Conservation (phyloP, 139 green algal genomes). For the Raphidocelis subcapitata region DNA sequence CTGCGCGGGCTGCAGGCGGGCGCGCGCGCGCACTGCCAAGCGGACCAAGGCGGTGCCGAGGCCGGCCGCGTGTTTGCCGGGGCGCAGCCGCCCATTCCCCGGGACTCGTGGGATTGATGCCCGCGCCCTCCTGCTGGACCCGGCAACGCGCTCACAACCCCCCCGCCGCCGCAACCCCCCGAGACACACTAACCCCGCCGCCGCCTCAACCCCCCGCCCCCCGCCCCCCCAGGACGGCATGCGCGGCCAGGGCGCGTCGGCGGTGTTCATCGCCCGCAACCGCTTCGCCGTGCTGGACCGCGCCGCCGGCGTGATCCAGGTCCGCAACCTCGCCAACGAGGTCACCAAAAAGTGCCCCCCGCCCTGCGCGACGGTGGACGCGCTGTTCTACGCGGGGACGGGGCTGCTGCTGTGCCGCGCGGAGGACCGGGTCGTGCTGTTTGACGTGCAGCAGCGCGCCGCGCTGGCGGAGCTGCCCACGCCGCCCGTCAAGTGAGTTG, state of each 20-base stretch:
- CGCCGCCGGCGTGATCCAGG: conserved; percentile 75
- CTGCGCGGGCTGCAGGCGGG: too few relatives aligned
- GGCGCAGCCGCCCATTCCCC: too few relatives aligned
- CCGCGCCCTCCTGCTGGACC: too few relatives aligned
- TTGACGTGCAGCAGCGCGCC: conserved; percentile 96
- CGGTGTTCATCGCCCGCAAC: conserved; percentile 98
- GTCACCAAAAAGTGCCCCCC: conserved; percentile 95
- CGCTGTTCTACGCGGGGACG: conserved; percentile 97
- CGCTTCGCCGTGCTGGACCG: conserved; percentile 97
- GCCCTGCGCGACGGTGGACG: conserved; percentile 79
- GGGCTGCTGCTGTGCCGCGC: conserved; percentile 90
- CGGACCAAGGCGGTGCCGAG: too few relatives aligned
- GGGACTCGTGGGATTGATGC: too few relatives aligned
- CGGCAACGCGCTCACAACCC: too few relatives aligned
- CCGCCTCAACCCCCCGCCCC: too few relatives aligned
- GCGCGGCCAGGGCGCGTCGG: conserved; percentile 73
- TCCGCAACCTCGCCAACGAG: conserved; percentile 98
- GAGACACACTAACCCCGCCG: too few relatives aligned
- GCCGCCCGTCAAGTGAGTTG: too few relatives aligned
- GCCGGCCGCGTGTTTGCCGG: too few relatives aligned
- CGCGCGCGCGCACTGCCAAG: too few relatives aligned
- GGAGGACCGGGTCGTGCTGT: conserved; percentile 97
- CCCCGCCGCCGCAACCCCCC: too few relatives aligned
- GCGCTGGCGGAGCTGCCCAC: conserved; percentile 85
- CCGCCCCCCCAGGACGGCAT: conserved; percentile 79